Evolutionary conservation across 2,329 filamentous ascomycete genomes (phyloP), one percentile per base, ranked within the genome.

Genomic region (Ceratocystis huliohia): DNA sequence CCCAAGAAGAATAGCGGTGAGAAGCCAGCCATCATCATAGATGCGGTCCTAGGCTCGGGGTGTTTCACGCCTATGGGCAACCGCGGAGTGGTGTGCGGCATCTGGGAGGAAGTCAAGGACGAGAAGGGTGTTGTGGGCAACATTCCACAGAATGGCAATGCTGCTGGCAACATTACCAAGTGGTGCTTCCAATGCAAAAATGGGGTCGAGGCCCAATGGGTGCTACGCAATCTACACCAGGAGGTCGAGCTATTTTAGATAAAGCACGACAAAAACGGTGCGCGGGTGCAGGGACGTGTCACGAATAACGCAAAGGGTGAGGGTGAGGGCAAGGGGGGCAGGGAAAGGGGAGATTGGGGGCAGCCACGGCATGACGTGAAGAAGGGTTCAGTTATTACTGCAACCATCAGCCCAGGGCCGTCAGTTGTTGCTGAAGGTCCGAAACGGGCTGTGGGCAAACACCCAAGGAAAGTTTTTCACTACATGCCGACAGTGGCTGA

Each of bases 11-110:
- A 44, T 30, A 75, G 78, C n/a, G 74, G 76, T 22, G 80, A 82
- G 44, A 74, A 78, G 69, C 83, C 84, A 25, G 79, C 86, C 68
- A 80, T 87, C 0, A 75, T 96, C 45, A 80, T 96, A 0, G 93
- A 97, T 74, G 90, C 89, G 0, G 91, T 91, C 61, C 79, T 96
- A 1, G 88, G 88, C 10, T 91, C 91, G 73, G 88, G 85, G 66
- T 92, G 89, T 72, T 95, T 96, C 76, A 88, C 92, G 70, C 80
- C 89, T 20, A 84, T 96, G 68, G 92, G 90, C 4, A 84, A 88
- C 70, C 88, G 89, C 44, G 92, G 92, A 61, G 93, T 96, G 71
- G 89, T 94, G 1, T 86, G 96, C 66, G 92, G 88, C 70, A 88
- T 96, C 45, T 94, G 91, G 85, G 88, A 94, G 74, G 86, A 90